Evolutionary conservation across 768 basidiomycete species (phyloP).

Genomic region (Panaeolus cyanescens): DNA sequence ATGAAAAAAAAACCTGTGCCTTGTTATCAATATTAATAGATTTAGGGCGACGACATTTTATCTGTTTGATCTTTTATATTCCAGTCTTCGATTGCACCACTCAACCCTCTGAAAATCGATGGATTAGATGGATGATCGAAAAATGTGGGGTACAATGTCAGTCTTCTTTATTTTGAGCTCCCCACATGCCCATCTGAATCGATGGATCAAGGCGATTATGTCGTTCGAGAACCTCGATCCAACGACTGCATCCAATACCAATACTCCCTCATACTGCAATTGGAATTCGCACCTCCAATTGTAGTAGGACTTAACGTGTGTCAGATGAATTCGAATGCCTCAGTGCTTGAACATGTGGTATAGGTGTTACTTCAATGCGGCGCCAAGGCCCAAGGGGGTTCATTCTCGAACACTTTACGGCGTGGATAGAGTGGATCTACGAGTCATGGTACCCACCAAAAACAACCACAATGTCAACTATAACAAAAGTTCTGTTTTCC

Average conservation of each 20-base stretch:
- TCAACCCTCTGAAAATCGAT: neutral
- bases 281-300: neutral
- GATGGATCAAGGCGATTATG: conserved; percentile 1
- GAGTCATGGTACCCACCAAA: neutral
- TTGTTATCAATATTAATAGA: neutral
- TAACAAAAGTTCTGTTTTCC: neutral
- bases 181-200: neutral
- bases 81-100: neutral
- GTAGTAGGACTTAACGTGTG: neutral
- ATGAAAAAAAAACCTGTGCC: neutral
- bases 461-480: neutral
- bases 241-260: neutral
- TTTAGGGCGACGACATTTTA: neutral
- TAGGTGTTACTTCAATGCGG: neutral
- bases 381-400: neutral
- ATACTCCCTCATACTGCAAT: neutral
- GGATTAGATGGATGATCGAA: conserved; percentile 1
- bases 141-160: neutral
- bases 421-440: neutral
- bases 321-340: neutral
- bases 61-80: neutral
- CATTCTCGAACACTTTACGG: neutral
- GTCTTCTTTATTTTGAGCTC: neutral
- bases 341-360: neutral
- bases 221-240: neutral